A percentile compares a stretch with the other conserved stretches of the same genome.
phyloP scores from a whole-genome alignment of 163 green algal genomes.

The Picocystis sp. region DNA sequence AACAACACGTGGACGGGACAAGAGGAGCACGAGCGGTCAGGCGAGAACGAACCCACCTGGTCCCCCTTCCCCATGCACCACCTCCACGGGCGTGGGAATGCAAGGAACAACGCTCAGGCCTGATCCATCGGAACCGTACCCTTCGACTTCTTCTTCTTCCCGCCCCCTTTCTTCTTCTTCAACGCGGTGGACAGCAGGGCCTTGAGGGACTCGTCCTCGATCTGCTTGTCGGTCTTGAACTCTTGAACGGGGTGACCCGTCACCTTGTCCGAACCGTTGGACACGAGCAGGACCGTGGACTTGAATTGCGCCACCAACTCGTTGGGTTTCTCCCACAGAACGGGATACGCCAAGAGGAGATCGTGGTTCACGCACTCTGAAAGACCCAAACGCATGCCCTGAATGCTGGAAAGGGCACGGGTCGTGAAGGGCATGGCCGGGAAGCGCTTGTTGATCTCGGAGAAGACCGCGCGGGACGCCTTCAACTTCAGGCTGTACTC shows the following conservation, averaged over 20 bases:
- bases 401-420: conserved; percentile 30
- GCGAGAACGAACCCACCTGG: too few species aligned
- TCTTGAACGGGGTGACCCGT: conserved; percentile 41
- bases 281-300: conserved; percentile 91
- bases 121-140: not conserved
- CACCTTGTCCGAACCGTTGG: conserved; percentile 71
- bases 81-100: too few species aligned
- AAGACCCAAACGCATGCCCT: conserved; percentile 48
- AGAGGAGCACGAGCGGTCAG: too few species aligned
- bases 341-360: conserved; percentile 85
- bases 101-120: too few species aligned
- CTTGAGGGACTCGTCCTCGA: conserved; percentile 71
- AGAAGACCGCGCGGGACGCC: conserved; percentile 47
- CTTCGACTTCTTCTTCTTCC: conserved; percentile 38
- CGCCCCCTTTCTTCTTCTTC: conserved; percentile 38
- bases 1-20: too few species aligned
- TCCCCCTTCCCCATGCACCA: too few species aligned
- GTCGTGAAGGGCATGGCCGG: conserved; percentile 75
- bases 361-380: conserved; percentile 86
- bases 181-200: conserved; percentile 43
- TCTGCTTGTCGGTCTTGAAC: conserved; percentile 56
- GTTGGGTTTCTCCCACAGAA: conserved; percentile 59
- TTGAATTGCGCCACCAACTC: conserved; percentile 77
- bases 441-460: conserved; percentile 66
- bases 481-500: conserved; percentile 90